Conservation (phyloP, 345 rosid genomes). For the Salix caprea region DNA sequence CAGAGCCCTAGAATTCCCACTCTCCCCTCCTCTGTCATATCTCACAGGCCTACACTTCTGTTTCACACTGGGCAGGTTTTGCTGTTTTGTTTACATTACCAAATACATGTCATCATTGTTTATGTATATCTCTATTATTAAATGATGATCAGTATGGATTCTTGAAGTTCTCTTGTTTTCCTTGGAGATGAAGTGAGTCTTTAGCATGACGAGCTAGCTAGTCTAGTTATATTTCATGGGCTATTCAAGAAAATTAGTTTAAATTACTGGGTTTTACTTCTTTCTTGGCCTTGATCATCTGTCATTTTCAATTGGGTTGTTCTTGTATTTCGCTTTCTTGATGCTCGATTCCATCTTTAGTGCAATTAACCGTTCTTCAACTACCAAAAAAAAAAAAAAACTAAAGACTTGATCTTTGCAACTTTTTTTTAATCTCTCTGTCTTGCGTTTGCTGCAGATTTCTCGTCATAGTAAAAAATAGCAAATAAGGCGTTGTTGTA, state of each 20-base stretch:
- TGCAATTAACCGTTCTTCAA: neutral
- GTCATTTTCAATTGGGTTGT: slow-evolving; percentile 3
- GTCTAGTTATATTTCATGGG: neutral
- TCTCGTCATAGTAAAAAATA: neutral
- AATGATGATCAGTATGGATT: neutral
- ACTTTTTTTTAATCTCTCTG: neutral
- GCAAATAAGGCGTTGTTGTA: neutral
- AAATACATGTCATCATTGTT: neutral
- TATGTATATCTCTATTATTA: neutral
- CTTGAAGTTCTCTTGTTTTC: neutral
- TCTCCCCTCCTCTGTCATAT: neutral
- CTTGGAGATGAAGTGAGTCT: neutral
- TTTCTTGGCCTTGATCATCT: slow-evolving; percentile 2
- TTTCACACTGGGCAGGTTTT: slow-evolving; percentile 8
- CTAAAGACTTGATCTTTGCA: neutral
- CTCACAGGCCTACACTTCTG: neutral
- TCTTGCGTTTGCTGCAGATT: slow-evolving; percentile 9
- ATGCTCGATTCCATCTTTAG: neutral
- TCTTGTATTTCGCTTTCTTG: neutral
- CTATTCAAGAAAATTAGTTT: neutral
- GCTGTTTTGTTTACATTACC: neutral
- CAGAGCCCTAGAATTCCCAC: neutral
- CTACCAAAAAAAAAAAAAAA: too few relatives aligned
- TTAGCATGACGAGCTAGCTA: neutral
- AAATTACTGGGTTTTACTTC: slow-evolving; percentile 1